These are phyloP conservation scores for Anisodus acutangulus DNA, from an alignment of 257 asterid species.

Conservation along the genomic window DNA sequence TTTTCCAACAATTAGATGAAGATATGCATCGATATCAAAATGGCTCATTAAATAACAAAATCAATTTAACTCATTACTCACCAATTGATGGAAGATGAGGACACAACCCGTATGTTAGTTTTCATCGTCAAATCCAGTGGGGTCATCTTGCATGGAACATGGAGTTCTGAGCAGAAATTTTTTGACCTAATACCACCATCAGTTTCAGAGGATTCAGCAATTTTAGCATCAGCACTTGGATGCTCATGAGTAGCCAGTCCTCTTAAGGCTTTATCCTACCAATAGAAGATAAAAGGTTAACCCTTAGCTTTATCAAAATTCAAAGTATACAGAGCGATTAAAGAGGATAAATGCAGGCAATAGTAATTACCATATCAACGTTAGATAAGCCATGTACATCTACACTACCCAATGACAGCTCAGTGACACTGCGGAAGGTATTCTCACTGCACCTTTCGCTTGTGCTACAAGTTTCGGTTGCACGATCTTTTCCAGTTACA, in stretches of 20 bases:
- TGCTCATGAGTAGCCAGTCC: slow-evolving; percentile 69
- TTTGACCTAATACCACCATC: slow-evolving; percentile 40
- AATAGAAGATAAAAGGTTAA: slow-evolving; percentile 27
- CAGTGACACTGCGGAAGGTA: slow-evolving; percentile 64
- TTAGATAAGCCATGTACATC: slow-evolving; percentile 49
- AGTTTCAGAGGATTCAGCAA: slow-evolving; percentile 46
- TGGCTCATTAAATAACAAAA: slow-evolving; percentile 10
- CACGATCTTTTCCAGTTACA: slow-evolving; percentile 43
- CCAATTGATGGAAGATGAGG: slow-evolving; percentile 84
- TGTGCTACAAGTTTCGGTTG: slow-evolving; percentile 43
- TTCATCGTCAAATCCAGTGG: slow-evolving; percentile 91
- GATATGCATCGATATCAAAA: not conserved
- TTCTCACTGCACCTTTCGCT: slow-evolving; percentile 44
- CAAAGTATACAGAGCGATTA: slow-evolving; percentile 25
- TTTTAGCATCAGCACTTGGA: slow-evolving; percentile 49
- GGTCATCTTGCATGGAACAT: slow-evolving; percentile 59
- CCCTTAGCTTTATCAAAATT: slow-evolving; percentile 27
- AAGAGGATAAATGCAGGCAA: slow-evolving; percentile 21
- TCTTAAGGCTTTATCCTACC: slow-evolving; percentile 80
- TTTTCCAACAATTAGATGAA: slow-evolving; percentile 13
- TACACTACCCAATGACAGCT: slow-evolving; percentile 49
- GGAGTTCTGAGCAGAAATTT: slow-evolving; percentile 55
- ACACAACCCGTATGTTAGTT: slow-evolving; percentile 65
- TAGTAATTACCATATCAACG: slow-evolving; percentile 74
- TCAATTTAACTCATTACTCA: slow-evolving; percentile 41